Evolutionary conservation across 805 yeast genomes (phyloP), one percentile per base, ranked within the genome.

Genomic region (Spathaspora boniae): DNA sequence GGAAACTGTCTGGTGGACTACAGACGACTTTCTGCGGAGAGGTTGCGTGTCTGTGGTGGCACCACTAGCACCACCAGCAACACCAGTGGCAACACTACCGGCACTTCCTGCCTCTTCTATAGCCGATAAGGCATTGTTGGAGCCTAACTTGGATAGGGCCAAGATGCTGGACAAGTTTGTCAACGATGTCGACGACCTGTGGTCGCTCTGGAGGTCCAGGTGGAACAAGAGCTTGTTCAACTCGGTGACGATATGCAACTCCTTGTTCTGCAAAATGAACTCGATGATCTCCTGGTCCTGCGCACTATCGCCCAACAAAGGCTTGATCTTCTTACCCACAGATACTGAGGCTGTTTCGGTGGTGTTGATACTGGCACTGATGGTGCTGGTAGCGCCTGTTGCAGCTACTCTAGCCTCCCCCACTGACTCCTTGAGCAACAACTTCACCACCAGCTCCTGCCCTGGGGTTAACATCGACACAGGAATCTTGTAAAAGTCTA

Each of bases 241-340:
- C 30, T 65, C 69, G 2, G 69, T 53, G 41, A 65, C 38, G 21
- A 61, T 50, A 25, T 60, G 62, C 33, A 65, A 49, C 43, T 64
- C 70, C 32, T 52, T 53, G 16, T 53, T 55, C 37, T 61, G 63
- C 32, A 55, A 46, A n/a, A 65, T 56, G 25, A 46, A 51, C 16
- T 47, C 38, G 4, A 66, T 54, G 37, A 64, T 42, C 3, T 54
- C 60, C 29, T 39, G 43, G 42, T 66, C 71, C 22, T 41, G 48
- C 11, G 39, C 35, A 33, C 50, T 45, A 5, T 45, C 37, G 3
- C 45, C 47, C 26, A 45, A 50, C 24, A 66, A 48, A 5, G 60
- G 46, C 31, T 51, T 51, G 20, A 65, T 43, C 16, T 41, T 47
- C 37, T 62, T 65, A 9, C 70, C 69, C 14, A 42, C 36, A n/a